Conservation (phyloP, 306 rosid species). For the Psophocarpus tetragonolobus region DNA sequence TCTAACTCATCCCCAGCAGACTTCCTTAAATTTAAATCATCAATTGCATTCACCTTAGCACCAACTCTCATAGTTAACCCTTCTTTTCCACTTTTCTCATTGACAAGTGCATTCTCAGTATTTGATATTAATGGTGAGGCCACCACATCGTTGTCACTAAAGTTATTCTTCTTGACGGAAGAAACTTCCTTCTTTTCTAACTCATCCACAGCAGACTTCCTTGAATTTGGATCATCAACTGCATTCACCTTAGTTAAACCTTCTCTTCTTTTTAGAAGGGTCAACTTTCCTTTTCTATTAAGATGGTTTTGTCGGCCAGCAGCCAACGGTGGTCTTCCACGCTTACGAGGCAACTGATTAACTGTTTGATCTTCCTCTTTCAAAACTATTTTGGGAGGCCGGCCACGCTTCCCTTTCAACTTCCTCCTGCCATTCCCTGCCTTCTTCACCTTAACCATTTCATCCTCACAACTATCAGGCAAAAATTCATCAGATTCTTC, state of each 20-base stretch:
- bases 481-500: slow-evolving; percentile 37
- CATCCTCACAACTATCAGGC: slow-evolving; percentile 4
- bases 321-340: slow-evolving; percentile 48
- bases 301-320: slow-evolving; percentile 32
- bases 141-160: too few species aligned
- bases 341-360: slow-evolving; percentile 42
- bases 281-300: slow-evolving; percentile 35
- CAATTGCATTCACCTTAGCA: slow-evolving; percentile 31
- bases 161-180: slow-evolving; percentile 29
- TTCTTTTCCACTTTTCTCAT: too few species aligned
- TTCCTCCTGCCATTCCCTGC: slow-evolving; percentile 31
- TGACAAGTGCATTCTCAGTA: too few species aligned
- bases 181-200: slow-evolving; percentile 31
- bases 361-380: slow-evolving; percentile 2
- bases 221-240: slow-evolving; percentile 25
- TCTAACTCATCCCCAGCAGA: slow-evolving; percentile 30
- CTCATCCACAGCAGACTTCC: slow-evolving; percentile 37
- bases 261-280: slow-evolving; percentile 11
- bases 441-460: slow-evolving; percentile 11
- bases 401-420: slow-evolving; percentile 50
- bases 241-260: slow-evolving; percentile 31
- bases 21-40: slow-evolving; percentile 33
- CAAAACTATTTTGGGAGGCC: slow-evolving; percentile 36
- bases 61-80: slow-evolving; percentile 32
- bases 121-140: too few species aligned